These are phyloP conservation scores for Floccularia luteovirens DNA, from an alignment of 768 basidiomycete genomes.

Conservation along the genomic window DNA sequence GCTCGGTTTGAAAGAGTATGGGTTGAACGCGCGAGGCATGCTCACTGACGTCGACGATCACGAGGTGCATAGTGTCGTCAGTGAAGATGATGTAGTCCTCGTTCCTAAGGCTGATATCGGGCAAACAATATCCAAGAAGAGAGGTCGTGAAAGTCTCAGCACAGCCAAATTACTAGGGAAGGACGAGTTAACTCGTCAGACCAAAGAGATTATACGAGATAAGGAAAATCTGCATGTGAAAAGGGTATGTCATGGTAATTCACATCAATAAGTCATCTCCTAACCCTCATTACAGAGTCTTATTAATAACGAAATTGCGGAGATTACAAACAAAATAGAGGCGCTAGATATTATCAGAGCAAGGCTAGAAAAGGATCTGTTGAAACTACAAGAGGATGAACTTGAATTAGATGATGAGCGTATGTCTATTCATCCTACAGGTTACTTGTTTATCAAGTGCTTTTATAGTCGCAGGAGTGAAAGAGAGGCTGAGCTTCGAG, in stretches of 20 bases:
- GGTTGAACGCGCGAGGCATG: constrained; percentile 72
- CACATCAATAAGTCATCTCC: background rate
- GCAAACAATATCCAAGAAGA: constrained; percentile 37
- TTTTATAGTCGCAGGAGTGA: constrained; percentile 74
- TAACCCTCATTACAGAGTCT: constrained; percentile 49
- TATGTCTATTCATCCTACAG: constrained; percentile 28
- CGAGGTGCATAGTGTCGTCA: constrained; percentile 56
- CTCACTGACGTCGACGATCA: constrained; percentile 48
- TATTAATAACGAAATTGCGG: constrained; percentile 78
- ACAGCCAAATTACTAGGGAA: constrained; percentile 66
- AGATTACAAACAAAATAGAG: constrained; percentile 87
- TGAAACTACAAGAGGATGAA: constrained; percentile 91
- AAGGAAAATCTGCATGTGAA: constrained; percentile 90
- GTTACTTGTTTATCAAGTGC: constrained; percentile 1
- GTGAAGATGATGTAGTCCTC: constrained; percentile 70
- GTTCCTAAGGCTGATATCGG: constrained; percentile 35
- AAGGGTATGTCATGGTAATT: constrained; percentile 45
- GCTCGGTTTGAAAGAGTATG: constrained; percentile 74
- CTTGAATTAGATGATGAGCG: constrained; percentile 95
- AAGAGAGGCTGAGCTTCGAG: constrained; percentile 76
- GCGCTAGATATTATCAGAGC: constrained; percentile 74
- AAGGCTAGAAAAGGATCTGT: constrained; percentile 73
- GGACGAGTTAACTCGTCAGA: constrained; percentile 81
- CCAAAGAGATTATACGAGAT: constrained; percentile 80
- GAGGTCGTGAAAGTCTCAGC: constrained; percentile 61